Evolutionary conservation across 2,329 filamentous ascomycete species (phyloP), one percentile per base, ranked within the genome.

Genomic region (Apiospora rasikravindrae): DNA sequence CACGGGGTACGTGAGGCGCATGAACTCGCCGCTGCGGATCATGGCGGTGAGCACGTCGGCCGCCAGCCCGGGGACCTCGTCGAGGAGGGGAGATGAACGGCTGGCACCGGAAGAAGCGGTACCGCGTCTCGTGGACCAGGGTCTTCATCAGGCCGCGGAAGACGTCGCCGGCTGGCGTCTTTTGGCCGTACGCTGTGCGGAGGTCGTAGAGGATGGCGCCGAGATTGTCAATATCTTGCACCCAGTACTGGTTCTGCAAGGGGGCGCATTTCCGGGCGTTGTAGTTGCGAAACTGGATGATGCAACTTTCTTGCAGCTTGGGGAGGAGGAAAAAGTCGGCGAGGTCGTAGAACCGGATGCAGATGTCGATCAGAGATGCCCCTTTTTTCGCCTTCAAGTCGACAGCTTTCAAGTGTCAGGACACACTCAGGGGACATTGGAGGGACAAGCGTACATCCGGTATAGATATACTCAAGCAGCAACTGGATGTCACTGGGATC

Each of bases 341-440:
- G 22, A 64, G 19, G 19, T 64, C 57, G 3, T 64, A 64, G 33
- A 64, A 6, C 22, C 33, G 29, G 10, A 64, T 40, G 4, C 57
- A 64, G 19, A 64, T 40, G 57, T 40, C 57, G 29, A 64, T 40
- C 22, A 64, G 33, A 11, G 57, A 2, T 1, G n/a, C 33, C 11
- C 57, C 33, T 5, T 14, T 40, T 26, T 64, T 40, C 8, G 13
- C 2, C 10, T 64, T 33, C 2, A 64, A 24, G 19, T 64, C 33
- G 19, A 64, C 24, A n/a, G 2, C 57, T 64, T 14, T 14, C 4
- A 6, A 40, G 19, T 5, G n/a, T 64, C 3, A 64, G 33, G 10
- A 33, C 33, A 4, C 7, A n/a, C 10, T n/a, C 4, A 19, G 2
- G 7, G 1, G 7, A 8, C 0, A 1, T 13, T 14, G 26, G 26